Evolutionary conservation across 177 flowering plant species (phyloP), one percentile per base, ranked within the genome.

Genomic region (Vitis hybrid): DNA sequence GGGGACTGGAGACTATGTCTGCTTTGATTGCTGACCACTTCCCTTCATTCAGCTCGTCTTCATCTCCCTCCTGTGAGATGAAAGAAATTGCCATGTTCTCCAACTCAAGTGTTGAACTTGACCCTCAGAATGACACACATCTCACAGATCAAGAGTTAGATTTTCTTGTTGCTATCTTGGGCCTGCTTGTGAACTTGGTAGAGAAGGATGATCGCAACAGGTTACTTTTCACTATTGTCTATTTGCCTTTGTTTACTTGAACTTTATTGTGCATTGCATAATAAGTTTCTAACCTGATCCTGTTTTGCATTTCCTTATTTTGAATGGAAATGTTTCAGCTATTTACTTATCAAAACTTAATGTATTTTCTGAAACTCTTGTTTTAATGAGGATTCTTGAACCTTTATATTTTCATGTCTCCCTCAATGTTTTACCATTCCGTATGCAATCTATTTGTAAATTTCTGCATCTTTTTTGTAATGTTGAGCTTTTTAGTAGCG

Each of bases 131-230:
- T 34, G 84, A 78, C 34, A 76, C 59, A 61, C 89, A 79, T 80
- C 86, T 93, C 14, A 79, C 76, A 50, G 99, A 95, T 71, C 91
- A 88, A 63, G 97, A 95, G 80, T 68, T 90, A 50, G 99, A 95
- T 71, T 87, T 93, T 74, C 99, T 95, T 71, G 98, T 95, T 75
- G 97, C 98, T 69, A 91, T 95, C 69, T 70, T 95, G 80, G 99
- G 99, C 26, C 79, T 95, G 76, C 93, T 95, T 63, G 99, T 95
- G 73, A 95, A 95, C 83, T 84, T 95, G 85, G 97, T 95, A 5
- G 99, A 95, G 86, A 95, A 95, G 81, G 97, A 95, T 74, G 80
- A 83, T 45, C 69, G 62, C 39, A 95, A 95, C 87, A 93, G 99
- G 99, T 95, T 18, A 69, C 18, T 39, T 67, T 66, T 54, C 15